Percentiles rank a stretch among this genome's conserved stretches.
phyloP scores from a whole-genome alignment of 345 rosid species.

The Citrus reticulata region DNA sequence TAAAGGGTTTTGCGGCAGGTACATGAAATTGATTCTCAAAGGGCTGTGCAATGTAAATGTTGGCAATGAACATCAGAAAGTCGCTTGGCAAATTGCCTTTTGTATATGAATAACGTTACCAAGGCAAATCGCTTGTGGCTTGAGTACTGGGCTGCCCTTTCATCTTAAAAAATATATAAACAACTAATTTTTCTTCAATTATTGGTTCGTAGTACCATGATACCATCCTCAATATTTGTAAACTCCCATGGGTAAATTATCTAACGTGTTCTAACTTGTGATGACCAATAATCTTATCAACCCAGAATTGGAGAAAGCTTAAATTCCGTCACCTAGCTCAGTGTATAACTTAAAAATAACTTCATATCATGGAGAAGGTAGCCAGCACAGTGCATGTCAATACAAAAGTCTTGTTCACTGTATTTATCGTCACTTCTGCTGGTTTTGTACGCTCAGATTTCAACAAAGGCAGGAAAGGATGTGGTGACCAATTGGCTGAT shows the following conservation, averaged over 20 bases:
- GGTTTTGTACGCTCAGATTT: conserved; percentile 16
- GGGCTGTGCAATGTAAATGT: too few relatives aligned
- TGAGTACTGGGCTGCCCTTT: neutral
- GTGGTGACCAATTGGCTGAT: conserved; percentile 30
- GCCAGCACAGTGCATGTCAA: neutral
- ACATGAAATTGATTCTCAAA: too few relatives aligned
- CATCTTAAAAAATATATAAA: neutral
- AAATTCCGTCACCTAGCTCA: neutral
- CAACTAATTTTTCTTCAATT: neutral
- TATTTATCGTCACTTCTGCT: neutral
- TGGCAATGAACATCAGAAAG: too few relatives aligned
- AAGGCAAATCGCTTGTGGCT: neutral
- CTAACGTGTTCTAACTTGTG: too few relatives aligned
- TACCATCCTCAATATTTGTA: neutral
- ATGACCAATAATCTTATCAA: too few relatives aligned
- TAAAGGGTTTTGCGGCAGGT: too few relatives aligned
- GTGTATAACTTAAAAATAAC: neutral
- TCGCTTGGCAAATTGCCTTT: too few relatives aligned
- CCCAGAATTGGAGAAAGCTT: too few relatives aligned
- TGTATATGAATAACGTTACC: too few relatives aligned
- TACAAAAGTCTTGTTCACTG: neutral
- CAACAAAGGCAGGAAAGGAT: conserved; percentile 31
- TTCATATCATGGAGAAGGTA: neutral
- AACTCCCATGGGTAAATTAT: neutral
- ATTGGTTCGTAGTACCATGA: neutral